Conservation (phyloP, 2,329 filamentous ascomycete genomes). For the Diaporthe capsici region DNA sequence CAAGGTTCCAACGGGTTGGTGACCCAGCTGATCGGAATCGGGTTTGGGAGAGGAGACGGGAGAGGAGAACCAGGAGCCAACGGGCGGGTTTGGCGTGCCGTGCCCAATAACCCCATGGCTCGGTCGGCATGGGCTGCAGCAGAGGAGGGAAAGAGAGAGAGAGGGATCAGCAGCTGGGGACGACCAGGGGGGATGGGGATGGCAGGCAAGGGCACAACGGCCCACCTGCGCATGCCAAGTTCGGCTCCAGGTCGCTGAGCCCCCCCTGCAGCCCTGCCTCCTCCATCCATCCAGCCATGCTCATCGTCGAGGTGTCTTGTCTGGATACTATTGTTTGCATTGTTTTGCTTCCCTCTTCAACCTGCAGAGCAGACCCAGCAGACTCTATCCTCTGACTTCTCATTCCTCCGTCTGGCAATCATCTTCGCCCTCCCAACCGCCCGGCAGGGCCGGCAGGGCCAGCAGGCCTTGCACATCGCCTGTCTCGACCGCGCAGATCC, state of each 20-base stretch:
- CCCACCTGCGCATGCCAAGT: constrained; percentile 11
- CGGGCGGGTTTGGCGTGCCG: constrained; percentile 22
- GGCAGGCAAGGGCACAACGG: background rate
- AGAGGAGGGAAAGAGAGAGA: background rate
- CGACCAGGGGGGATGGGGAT: background rate
- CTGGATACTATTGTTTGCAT: background rate
- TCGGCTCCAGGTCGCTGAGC: constrained; percentile 10
- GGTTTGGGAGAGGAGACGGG: constrained; percentile 18
- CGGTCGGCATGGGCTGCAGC: background rate
- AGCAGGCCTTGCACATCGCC: background rate
- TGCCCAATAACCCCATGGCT: constrained; percentile 1
- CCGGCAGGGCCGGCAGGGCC: background rate
- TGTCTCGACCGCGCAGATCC: background rate
- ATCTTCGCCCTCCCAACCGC: background rate
- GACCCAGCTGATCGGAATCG: constrained; percentile 33
- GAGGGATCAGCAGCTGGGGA: constrained; percentile 17
- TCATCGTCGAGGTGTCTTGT: background rate
- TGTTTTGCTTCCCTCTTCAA: background rate
- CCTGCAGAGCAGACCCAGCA: background rate
- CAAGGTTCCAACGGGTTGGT: constrained; percentile 25
- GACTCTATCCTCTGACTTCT: background rate
- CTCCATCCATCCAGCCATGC: background rate
- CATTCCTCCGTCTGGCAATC: background rate
- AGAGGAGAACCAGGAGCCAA: constrained; percentile 13
- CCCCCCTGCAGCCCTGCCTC: constrained; percentile 27